A percentile compares a stretch with the other conserved stretches of the same genome.
Conservation (phyloP, 306 rosid species). For the Senna siamea region DNA sequence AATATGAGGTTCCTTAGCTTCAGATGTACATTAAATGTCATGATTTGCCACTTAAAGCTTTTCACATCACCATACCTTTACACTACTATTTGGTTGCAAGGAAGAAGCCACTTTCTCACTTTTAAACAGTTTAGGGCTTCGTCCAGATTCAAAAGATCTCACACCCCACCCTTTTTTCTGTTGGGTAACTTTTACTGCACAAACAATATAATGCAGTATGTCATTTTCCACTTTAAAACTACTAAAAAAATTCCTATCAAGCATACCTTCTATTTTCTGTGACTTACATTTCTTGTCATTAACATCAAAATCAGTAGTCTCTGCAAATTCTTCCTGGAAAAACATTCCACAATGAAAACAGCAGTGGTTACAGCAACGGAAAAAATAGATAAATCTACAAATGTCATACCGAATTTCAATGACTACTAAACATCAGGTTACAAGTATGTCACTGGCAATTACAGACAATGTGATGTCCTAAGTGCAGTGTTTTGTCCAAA, state of each 20-base stretch:
- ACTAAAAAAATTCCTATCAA: background rate
- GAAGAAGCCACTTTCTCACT: slow-evolving; percentile 47
- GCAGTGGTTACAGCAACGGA: background rate
- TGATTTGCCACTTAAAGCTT: slow-evolving; percentile 22
- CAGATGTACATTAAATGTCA: slow-evolving; percentile 32
- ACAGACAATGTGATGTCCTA: background rate
- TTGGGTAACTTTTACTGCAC: slow-evolving; percentile 50
- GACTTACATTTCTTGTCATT: slow-evolving; percentile 57
- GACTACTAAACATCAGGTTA: background rate
- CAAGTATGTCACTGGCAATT: slow-evolving; percentile 11
- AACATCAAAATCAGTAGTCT: slow-evolving; percentile 52
- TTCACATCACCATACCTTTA: slow-evolving; percentile 59
- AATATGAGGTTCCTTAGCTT: slow-evolving; percentile 7
- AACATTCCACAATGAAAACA: slow-evolving; percentile 23
- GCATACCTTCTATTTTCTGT: slow-evolving; percentile 37
- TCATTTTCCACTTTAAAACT: slow-evolving; percentile 12
- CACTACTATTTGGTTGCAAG: slow-evolving; percentile 40
- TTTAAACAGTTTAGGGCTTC: slow-evolving; percentile 39
- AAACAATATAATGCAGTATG: slow-evolving; percentile 30
- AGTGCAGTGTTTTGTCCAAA: too few species aligned
- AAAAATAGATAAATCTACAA: background rate
- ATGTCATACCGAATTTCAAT: slow-evolving; percentile 1
- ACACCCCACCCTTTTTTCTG: slow-evolving; percentile 42
- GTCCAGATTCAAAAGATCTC: slow-evolving; percentile 42
- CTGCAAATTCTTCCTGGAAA: slow-evolving; percentile 75